Conservation (phyloP, 352 stramenopile species). For the Phytophthora macrochlamydospora region DNA sequence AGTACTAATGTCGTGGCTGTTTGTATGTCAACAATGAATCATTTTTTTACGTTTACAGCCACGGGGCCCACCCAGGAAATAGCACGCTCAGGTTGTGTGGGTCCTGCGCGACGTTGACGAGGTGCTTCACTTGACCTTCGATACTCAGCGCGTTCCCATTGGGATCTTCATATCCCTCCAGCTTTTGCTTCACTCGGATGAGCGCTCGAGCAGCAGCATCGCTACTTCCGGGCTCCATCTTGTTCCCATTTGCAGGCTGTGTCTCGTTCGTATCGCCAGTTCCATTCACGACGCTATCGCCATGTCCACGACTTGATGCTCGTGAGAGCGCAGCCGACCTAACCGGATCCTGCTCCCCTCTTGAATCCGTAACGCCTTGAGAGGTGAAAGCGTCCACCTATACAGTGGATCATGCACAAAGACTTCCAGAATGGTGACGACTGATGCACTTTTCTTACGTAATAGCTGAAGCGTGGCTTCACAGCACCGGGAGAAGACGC, state of each 20-base stretch:
- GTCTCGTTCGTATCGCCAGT: constrained; percentile 20
- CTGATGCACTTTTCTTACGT: constrained; percentile 91
- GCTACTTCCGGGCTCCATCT: constrained; percentile 37
- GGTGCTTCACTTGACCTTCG: constrained; percentile 97
- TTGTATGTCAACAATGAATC: no score
- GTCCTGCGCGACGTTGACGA: constrained; percentile 97
- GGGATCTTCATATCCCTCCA: constrained; percentile 98
- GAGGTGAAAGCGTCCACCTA: constrained; percentile 95
- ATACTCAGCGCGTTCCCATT: constrained; percentile 97
- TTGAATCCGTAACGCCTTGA: constrained; percentile 88
- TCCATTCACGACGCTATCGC: constrained; percentile 5
- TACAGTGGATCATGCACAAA: constrained; percentile 99
- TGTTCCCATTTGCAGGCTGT: constrained; percentile 32
- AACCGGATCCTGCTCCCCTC: constrained; percentile 35
- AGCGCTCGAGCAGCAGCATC: constrained; percentile 94
- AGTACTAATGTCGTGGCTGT: no score
- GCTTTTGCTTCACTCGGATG: constrained; percentile 97
- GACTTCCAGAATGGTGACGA: constrained; percentile 99
- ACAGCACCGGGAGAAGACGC: constrained; percentile 95
- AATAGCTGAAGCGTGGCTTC: constrained; percentile 93
- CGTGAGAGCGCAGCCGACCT: constrained; percentile 17
- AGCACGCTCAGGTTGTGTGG: constrained; percentile 95
- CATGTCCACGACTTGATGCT: constrained; percentile 28
- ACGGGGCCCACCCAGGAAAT: constrained; percentile 97
- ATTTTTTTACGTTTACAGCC: constrained; percentile 64